Evolutionary conservation across 176 grass and related monocot species (phyloP), one percentile per base, ranked within the genome.

Genomic region (Hordeum vulgare): DNA sequence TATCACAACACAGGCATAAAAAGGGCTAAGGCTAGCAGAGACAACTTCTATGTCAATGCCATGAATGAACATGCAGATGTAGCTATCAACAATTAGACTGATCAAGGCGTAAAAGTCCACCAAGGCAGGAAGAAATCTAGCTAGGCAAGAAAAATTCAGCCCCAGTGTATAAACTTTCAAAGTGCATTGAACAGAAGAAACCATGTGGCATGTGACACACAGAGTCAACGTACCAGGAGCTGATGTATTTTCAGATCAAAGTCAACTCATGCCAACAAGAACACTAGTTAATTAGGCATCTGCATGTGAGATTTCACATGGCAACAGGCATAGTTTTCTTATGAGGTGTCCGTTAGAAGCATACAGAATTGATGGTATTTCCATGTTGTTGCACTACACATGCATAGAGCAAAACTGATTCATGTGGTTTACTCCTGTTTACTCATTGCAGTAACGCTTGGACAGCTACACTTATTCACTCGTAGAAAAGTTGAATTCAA

Each of bases 51-150:
- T 61, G 24, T n/a, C 24, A 79, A 11, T 66, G 12, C 24, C 39
- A 45, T 20, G 25, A 17, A 37, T 37, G 53, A 76, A 59, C 39
- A 79, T 47, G 39, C 11, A 47, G 18, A 79, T 36, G 71, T 54
- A 89, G 4, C 11, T 41, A 81, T 60, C 9, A 54, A 27, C 9
- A 34, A 21, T 40, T 65, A 56, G 33, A 29, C 8, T 15, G 84
- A 78, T 65, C 23, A 21, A 41, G 17, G 33, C 20, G 23, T 45
- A 36, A 7, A 56, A 86, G 56, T 73, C 65, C 11, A 76, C 34
- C 31, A 65, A 71, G 63, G 78, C 15, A 89, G 41, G 71, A 60
- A 60, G 54, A 77, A 70, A 56, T 44, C 88, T 56, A 80, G 25
- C 56, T 1, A 69, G 13, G 26, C 10, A 41, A 58, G 56, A 72